Base-by-base conservation (phyloP, 306 rosid genomes). In the Sesbania bispinosa region DNA sequence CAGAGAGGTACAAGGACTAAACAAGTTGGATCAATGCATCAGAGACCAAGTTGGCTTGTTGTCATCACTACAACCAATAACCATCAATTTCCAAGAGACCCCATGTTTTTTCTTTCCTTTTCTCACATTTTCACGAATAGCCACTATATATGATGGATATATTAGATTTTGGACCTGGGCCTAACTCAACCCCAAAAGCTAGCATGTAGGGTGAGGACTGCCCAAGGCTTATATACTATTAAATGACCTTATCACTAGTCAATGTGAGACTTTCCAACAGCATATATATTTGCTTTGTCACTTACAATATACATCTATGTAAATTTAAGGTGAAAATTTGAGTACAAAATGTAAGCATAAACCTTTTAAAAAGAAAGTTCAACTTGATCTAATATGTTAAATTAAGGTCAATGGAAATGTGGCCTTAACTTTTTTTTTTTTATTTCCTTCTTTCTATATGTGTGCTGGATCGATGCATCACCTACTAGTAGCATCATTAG, bases 401-500 rank as follows among this genome's bases (percentile, higher is more conserved):
- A 30, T 68, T 38, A 9, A n/a, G 73, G 67, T 50, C 66, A 41
- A 69, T 27, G 47, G 6, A 63, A 63, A 18, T 63, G 58, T 18
- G 73, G 5, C 16, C 10, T 13, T 27, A 14, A 14, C 10, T 48
- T 43, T 64, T 64, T 57, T 9, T 47, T 62, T 35, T 47, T 50
- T 59, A 48, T 60, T 68, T 52, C 3, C 57, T 48, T 62, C 26
- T 8, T 13, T 39, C 6, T 16, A 70, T 39, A 53, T 7, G 48
- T 47, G 21, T 69, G 63, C 7, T 30, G 70, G 78, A 61, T 63
- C n/a, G 46, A 48, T 64, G 77, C 55, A 48, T 48, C 81, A 63
- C 66, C 35, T 61, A 21, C 14, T 62, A 10, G 8, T 20, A 42
- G 70, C 75, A 48, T 75, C 36, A 77, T 58, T 76, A 29, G 68